Conservation (phyloP, 2,329 filamentous ascomycete genomes). For the Alternaria postmessia region DNA sequence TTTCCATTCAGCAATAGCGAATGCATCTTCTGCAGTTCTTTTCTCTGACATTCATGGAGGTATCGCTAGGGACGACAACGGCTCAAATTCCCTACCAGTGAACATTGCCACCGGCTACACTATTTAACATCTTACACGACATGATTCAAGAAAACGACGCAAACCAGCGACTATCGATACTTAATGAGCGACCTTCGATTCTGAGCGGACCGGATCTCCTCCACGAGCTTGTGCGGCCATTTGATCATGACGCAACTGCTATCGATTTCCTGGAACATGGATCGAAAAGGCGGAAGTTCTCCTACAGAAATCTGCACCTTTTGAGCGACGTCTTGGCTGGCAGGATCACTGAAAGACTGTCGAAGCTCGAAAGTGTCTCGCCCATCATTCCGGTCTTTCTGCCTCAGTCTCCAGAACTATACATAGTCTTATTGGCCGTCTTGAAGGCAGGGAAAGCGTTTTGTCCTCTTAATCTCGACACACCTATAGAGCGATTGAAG, state of each 20-base stretch:
- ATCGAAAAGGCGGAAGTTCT: slow-evolving; percentile 58
- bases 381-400: slow-evolving; percentile 77
- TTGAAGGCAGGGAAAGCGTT: slow-evolving; percentile 85
- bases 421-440: slow-evolving; percentile 78
- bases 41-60: neutral
- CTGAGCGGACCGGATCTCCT: slow-evolving; percentile 65
- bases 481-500: slow-evolving; percentile 75
- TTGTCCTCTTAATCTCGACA: slow-evolving; percentile 82
- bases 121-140: slow-evolving; percentile 22
- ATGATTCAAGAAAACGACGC: slow-evolving; percentile 34
- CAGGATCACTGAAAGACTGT: slow-evolving; percentile 27
- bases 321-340: slow-evolving; percentile 65
- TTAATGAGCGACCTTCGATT: slow-evolving; percentile 63
- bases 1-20: slow-evolving; percentile 2
- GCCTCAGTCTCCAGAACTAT: slow-evolving; percentile 78
- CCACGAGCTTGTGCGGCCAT: slow-evolving; percentile 68
- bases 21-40: neutral
- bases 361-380: slow-evolving; percentile 42
- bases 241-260: slow-evolving; percentile 55
- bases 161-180: slow-evolving; percentile 47
- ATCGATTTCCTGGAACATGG: slow-evolving; percentile 69
- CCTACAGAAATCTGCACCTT: slow-evolving; percentile 70
- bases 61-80: neutral
- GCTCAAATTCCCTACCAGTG: neutral
- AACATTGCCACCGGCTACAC: slow-evolving; percentile 3